phyloP scores from a whole-genome alignment of 441 rosid genomes.

The Adansonia rubrostipa region DNA sequence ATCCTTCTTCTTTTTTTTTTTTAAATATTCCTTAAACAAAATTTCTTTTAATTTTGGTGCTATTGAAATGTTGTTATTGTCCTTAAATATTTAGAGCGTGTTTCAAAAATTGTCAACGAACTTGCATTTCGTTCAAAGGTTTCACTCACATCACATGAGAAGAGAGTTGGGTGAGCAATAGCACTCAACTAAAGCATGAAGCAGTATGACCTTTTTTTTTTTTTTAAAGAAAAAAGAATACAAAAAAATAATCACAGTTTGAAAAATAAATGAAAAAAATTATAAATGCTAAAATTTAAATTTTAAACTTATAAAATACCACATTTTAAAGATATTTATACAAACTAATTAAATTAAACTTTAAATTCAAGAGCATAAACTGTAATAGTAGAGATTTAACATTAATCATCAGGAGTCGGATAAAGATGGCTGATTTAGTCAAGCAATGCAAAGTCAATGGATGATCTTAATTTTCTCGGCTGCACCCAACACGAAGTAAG shows the following conservation, averaged over 20 bases:
- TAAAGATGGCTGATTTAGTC: conserved; percentile 9
- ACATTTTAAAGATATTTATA: background rate
- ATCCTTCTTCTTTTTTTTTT: background rate
- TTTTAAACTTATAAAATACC: background rate
- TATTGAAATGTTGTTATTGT: background rate
- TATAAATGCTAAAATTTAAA: background rate
- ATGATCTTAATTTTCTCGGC: background rate
- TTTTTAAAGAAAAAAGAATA: too few relatives aligned
- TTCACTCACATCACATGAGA: background rate
- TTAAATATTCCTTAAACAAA: background rate
- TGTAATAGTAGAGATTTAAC: background rate
- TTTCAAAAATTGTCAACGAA: background rate
- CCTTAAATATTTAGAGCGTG: too few relatives aligned
- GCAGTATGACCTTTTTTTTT: background rate
- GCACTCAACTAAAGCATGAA: background rate
- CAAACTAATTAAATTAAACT: background rate
- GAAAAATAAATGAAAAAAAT: too few relatives aligned
- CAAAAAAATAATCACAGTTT: too few relatives aligned
- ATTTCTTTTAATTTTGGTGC: background rate
- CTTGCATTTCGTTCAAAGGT: background rate
- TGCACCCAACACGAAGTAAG: background rate
- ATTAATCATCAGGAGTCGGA: background rate
- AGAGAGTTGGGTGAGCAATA: background rate
- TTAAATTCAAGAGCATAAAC: background rate
- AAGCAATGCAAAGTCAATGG: background rate